Percentiles rank a stretch among this genome's conserved stretches.
Evolutionary conservation across 371 early-diverging fungal genomes (phyloP).

Genomic region (Saksenaea vasiformis): DNA sequence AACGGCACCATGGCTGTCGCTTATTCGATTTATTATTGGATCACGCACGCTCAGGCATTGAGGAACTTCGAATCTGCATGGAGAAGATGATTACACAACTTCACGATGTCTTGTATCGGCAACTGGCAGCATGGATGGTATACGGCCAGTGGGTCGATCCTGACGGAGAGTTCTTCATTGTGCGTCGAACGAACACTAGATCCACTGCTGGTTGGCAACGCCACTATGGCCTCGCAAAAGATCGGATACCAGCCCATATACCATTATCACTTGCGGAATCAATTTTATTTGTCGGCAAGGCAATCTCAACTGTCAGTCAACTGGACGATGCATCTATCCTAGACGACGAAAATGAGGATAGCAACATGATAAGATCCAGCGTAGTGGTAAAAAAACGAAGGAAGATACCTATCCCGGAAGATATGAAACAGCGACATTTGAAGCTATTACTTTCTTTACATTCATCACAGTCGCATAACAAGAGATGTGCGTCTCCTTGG

Average conservation of each 20-base stretch:
- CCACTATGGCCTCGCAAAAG: slow-evolving; percentile 50
- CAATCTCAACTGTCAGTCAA: slow-evolving; percentile 60
- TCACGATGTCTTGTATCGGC: slow-evolving; percentile 64
- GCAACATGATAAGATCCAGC: not conserved
- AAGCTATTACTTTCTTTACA: slow-evolving; percentile 31
- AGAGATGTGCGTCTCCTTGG: slow-evolving; percentile 18
- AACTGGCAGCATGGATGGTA: slow-evolving; percentile 74
- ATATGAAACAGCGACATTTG: slow-evolving; percentile 46
- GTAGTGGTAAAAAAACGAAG: slow-evolving; percentile 4
- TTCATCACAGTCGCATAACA: slow-evolving; percentile 12
- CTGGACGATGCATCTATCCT: slow-evolving; percentile 6
- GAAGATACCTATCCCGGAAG: slow-evolving; percentile 41
- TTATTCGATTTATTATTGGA: slow-evolving; percentile 61
- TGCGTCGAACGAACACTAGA: not conserved
- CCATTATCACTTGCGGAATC: slow-evolving; percentile 53
- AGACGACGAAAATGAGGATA: not conserved
- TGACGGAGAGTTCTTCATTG: slow-evolving; percentile 70
- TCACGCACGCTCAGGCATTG: slow-evolving; percentile 60
- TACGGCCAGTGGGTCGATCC: slow-evolving; percentile 70
- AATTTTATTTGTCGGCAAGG: slow-evolving; percentile 77
- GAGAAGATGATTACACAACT: slow-evolving; percentile 54
- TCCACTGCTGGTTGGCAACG: slow-evolving; percentile 48
- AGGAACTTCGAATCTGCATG: slow-evolving; percentile 52
- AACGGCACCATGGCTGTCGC: slow-evolving; percentile 49
- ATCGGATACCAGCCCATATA: slow-evolving; percentile 57